Evolutionary conservation across 2,329 filamentous ascomycete species (phyloP).

Genomic region (Paecilomyces niveus): DNA sequence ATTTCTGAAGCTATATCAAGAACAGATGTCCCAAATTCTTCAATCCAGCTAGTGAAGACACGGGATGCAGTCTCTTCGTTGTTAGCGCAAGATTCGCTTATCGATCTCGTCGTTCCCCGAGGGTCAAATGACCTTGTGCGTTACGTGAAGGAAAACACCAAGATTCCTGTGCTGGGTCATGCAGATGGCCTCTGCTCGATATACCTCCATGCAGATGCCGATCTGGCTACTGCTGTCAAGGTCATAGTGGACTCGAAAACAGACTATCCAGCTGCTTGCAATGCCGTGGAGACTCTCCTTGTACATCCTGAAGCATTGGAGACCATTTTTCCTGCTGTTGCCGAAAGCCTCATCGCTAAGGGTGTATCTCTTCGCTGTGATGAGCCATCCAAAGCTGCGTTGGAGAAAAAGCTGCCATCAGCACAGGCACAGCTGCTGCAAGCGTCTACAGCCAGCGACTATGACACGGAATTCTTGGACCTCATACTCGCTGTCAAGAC

Average conservation of each 20-base stretch:
- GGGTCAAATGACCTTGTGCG: conserved; percentile 85
- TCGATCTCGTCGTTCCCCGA: conserved; percentile 91
- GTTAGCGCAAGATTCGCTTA: conserved; percentile 75
- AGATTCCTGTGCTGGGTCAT: conserved; percentile 92
- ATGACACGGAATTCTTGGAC: conserved; percentile 80
- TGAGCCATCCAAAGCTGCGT: conserved; percentile 54
- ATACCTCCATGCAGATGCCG: conserved; percentile 75
- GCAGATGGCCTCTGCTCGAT: conserved; percentile 87
- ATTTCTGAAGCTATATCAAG: conserved; percentile 69
- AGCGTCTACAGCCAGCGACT: conserved; percentile 65
- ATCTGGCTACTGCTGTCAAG: conserved; percentile 61
- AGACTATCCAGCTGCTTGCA: conserved; percentile 92
- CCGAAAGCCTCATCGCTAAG: conserved; percentile 64
- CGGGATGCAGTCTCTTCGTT: conserved; percentile 84
- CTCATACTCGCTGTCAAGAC: conserved; percentile 78
- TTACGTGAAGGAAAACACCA: conserved; percentile 82
- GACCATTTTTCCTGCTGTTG: conserved; percentile 63
- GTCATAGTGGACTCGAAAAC: conserved; percentile 89
- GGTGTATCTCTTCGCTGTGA: conserved; percentile 84
- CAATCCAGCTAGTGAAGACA: conserved; percentile 89
- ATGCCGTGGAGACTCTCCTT: conserved; percentile 84
- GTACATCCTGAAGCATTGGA: conserved; percentile 66
- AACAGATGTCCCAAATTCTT: conserved; percentile 72
- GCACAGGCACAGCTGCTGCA: conserved; percentile 48
- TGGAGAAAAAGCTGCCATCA: conserved; percentile 44